phyloP scores from a whole-genome alignment of 1,139 yeast species.

The Pichia terricola region DNA sequence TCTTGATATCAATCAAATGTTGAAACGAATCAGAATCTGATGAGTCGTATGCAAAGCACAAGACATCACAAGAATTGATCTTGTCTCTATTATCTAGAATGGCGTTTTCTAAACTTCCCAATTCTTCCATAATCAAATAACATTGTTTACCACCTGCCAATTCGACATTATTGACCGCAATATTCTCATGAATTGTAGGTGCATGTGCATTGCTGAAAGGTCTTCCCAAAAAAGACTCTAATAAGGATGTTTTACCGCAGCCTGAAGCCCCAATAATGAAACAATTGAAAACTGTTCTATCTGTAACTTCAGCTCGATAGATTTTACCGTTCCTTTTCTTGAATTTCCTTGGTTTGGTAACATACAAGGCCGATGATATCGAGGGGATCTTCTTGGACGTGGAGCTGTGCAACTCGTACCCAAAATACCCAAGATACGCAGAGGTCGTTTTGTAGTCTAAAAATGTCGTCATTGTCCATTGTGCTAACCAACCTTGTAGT shows the following conservation, averaged over 20 bases:
- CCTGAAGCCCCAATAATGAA: constrained; percentile 77
- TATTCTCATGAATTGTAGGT: constrained; percentile 72
- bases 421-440: constrained; percentile 81
- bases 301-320: constrained; percentile 63
- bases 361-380: constrained; percentile 50
- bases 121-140: constrained; percentile 78
- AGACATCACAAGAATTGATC: constrained; percentile 79
- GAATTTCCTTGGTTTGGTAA: constrained; percentile 70
- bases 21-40: constrained; percentile 94
- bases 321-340: constrained; percentile 52
- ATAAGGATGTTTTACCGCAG: constrained; percentile 75
- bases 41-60: constrained; percentile 85
- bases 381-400: constrained; percentile 16
- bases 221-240: constrained; percentile 74
- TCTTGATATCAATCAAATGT: constrained; percentile 59
- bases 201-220: constrained; percentile 62
- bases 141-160: constrained; percentile 92
- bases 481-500: constrained; percentile 96
- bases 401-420: constrained; percentile 45
- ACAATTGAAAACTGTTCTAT: constrained; percentile 86
- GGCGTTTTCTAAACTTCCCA: constrained; percentile 81
- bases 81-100: constrained; percentile 63
- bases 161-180: constrained; percentile 91
- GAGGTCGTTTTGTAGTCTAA: constrained; percentile 75
- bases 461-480: constrained; percentile 94